These are phyloP conservation scores for Colletotrichum agaves DNA, from an alignment of 2,329 filamentous ascomycete genomes.

Conservation along the genomic window DNA sequence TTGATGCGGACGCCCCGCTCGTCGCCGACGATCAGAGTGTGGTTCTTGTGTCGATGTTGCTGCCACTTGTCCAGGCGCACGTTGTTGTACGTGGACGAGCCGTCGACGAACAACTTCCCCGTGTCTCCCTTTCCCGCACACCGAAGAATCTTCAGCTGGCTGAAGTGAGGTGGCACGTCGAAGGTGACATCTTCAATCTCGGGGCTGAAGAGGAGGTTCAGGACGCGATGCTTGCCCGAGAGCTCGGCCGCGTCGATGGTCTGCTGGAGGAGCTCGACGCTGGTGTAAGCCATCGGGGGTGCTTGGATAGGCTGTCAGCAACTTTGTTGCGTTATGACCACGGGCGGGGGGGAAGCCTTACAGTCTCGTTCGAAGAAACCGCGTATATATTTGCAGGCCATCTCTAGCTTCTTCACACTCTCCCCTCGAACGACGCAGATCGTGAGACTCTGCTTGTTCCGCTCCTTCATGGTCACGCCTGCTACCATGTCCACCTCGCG, in stretches of 20 bases:
- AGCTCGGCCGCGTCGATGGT: conserved; percentile 15
- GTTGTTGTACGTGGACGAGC: conserved; percentile 20
- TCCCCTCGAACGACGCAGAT: background rate
- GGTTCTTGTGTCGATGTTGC: conserved; percentile 18
- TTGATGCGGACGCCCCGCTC: conserved; percentile 19
- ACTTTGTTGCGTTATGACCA: background rate
- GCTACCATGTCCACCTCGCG: background rate
- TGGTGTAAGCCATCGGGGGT: background rate
- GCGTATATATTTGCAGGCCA: conserved; percentile 1
- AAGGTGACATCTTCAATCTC: conserved; percentile 20
- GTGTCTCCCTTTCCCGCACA: background rate
- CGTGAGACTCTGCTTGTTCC: conserved; percentile 2
- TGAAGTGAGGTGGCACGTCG: conserved; percentile 20
- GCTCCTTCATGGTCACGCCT: background rate
- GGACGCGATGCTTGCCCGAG: conserved; percentile 8
- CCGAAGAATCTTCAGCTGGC: conserved; percentile 4
- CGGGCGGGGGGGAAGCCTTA: background rate
- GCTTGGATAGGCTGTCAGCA: background rate
- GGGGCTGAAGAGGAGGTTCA: conserved; percentile 17
- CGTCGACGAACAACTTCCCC: conserved; percentile 16
- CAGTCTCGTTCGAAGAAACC: conserved; percentile 7
- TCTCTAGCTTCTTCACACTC: background rate
- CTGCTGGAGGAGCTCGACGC: conserved; percentile 14
- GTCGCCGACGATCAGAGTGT: conserved; percentile 18
- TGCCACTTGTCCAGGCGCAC: conserved; percentile 27